Conservation (phyloP, 1,139 yeast species). For the Yamadazyma diddensiae region DNA sequence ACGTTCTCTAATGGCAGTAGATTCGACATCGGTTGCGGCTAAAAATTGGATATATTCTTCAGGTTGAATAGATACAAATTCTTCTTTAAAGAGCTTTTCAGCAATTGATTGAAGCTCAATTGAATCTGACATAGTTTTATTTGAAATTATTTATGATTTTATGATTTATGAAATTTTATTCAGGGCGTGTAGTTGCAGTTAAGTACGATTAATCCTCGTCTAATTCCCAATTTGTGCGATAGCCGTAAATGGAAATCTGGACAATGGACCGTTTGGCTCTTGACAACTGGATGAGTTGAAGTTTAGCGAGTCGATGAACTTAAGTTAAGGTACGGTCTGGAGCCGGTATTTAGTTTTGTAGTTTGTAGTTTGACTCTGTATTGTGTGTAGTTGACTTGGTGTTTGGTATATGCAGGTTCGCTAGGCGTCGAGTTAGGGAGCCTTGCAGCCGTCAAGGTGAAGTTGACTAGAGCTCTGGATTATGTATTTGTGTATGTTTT, state of each 20-base stretch:
- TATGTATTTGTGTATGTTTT: no score
- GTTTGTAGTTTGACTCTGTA: no score
- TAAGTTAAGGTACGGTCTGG: no score
- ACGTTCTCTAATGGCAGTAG: slow-evolving; percentile 35
- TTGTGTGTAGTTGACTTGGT: no score
- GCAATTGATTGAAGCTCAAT: slow-evolving; percentile 29
- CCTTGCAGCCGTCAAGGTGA: no score
- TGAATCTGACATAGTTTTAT: not conserved
- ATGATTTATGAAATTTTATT: not conserved
- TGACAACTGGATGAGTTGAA: no score
- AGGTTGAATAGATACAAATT: slow-evolving; percentile 43
- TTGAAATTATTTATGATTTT: no score
- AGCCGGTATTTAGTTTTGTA: no score
- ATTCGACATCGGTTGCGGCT: slow-evolving; percentile 43
- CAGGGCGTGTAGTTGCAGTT: not conserved
- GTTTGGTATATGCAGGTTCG: no score
- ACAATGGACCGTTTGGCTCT: not conserved
- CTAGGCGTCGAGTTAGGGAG: no score
- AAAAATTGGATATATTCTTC: slow-evolving; percentile 47
- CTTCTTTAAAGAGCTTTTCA: slow-evolving; percentile 34
- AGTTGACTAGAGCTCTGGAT: no score
- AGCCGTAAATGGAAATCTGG: not conserved
- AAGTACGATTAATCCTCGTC: not conserved
- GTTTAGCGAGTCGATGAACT: no score
- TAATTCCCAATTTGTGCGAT: not conserved